These are phyloP conservation scores for Calocybe gangraenosa DNA, from an alignment of 768 basidiomycete genomes.

Conservation along the genomic window DNA sequence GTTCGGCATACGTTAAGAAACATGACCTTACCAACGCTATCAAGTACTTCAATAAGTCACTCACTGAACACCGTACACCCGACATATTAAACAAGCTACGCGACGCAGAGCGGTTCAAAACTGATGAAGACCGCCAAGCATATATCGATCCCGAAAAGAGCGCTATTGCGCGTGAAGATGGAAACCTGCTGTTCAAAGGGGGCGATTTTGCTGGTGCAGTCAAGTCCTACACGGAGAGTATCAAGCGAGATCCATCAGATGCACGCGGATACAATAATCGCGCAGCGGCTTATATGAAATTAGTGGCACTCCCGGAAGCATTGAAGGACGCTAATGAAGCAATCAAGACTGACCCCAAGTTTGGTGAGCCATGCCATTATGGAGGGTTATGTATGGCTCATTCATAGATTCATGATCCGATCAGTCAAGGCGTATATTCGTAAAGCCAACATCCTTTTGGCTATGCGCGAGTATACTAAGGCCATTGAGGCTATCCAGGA, in stretches of 20 bases:
- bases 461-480: conserved; percentile 90
- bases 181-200: conserved; percentile 86
- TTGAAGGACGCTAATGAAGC: conserved; percentile 94
- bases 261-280: conserved; percentile 96
- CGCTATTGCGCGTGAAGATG: conserved; percentile 83
- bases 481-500: conserved; percentile 81
- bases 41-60: conserved; percentile 90
- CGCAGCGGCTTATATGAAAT: conserved; percentile 95
- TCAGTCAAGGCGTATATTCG: conserved; percentile 93
- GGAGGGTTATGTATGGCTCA: no score
- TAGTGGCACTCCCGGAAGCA: conserved; percentile 90
- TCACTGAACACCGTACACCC: conserved; percentile 95
- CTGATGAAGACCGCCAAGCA: conserved; percentile 72
- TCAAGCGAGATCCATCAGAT: conserved; percentile 91
- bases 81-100: conserved; percentile 89
- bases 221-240: conserved; percentile 90
- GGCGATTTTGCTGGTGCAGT: conserved; percentile 92
- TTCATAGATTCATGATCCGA: no score
- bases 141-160: conserved; percentile 88
- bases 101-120: conserved; percentile 72
- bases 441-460: conserved; percentile 78
- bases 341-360: conserved; percentile 84
- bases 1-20: conserved; percentile 80
- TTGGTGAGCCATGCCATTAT: conserved; percentile 63
- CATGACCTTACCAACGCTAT: conserved; percentile 72